Percentiles rank a stretch among this genome's conserved stretches.
These are phyloP conservation scores for Xylaria sp. DNA, from an alignment of 2,329 filamentous ascomycete genomes.

Conservation along the genomic window DNA sequence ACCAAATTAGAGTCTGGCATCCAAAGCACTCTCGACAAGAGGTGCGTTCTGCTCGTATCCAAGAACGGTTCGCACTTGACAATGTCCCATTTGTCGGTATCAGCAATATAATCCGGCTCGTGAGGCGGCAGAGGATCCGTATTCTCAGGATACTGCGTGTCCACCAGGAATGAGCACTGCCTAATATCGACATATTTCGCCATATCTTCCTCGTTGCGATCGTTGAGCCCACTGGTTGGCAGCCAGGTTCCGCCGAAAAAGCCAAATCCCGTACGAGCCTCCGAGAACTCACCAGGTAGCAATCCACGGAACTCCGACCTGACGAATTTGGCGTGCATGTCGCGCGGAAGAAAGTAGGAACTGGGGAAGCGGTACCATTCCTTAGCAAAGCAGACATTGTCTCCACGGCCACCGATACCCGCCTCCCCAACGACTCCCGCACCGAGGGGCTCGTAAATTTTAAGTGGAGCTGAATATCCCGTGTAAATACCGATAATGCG, in stretches of 20 bases:
- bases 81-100: constrained; percentile 80
- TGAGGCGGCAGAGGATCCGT: constrained; percentile 65
- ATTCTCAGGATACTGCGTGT: constrained; percentile 79
- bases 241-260: constrained; percentile 87
- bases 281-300: constrained; percentile 88
- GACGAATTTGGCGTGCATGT: constrained; percentile 87
- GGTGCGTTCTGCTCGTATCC: constrained; percentile 78
- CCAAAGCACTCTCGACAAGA: constrained; percentile 83
- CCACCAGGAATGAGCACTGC: constrained; percentile 85
- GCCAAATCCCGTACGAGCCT: constrained; percentile 75
- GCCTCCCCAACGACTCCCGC: constrained; percentile 59
- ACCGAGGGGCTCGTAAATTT: constrained; percentile 75
- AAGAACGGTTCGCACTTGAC: constrained; percentile 83
- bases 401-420: constrained; percentile 67
- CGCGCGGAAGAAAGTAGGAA: constrained; percentile 88
- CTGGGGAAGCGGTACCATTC: constrained; percentile 99
- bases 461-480: constrained; percentile 84
- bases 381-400: constrained; percentile 88
- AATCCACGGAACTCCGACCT: constrained; percentile 90
- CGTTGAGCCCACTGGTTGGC: constrained; percentile 87
- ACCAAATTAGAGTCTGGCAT: constrained; percentile 77
- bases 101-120: constrained; percentile 83
- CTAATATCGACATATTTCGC: constrained; percentile 85
- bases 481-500: constrained; percentile 81
- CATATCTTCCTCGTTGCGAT: constrained; percentile 85